Evolutionary conservation across 352 stramenopile species (phyloP).

Genomic region (Globisporangium viniferum): DNA sequence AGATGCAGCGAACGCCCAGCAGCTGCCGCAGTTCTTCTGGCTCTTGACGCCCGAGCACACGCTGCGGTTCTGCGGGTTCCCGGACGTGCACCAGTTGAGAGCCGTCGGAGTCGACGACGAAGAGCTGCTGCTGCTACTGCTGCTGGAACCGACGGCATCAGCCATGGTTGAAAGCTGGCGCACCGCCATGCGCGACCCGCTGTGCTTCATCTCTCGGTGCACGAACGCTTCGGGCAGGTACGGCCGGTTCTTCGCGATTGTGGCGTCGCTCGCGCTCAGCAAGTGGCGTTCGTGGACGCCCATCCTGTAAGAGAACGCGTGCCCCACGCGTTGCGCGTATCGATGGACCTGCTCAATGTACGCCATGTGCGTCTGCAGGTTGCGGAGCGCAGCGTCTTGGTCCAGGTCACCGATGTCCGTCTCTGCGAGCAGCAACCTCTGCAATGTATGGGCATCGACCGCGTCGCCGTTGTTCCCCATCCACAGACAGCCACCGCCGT

Average conservation of each 20-base stretch:
- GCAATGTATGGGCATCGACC: conserved; percentile 34
- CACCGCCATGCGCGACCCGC: conserved; percentile 21
- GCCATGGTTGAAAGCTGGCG: conserved; percentile 18
- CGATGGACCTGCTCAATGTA: conserved; percentile 71
- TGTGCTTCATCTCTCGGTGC: conserved; percentile 38
- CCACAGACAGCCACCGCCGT: conserved; percentile 45
- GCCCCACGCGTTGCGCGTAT: conserved; percentile 48
- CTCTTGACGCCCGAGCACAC: conserved; percentile 75
- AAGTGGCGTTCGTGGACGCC: conserved; percentile 65
- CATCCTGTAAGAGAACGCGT: conserved; percentile 63
- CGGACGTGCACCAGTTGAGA: conserved; percentile 65
- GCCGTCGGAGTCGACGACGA: conserved; percentile 20
- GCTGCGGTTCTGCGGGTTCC: conserved; percentile 56
- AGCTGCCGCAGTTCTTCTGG: conserved; percentile 72
- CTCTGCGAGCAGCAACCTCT: conserved; percentile 45
- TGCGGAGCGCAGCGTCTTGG: conserved; percentile 29
- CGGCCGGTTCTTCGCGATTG: conserved; percentile 13
- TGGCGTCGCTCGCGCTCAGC: conserved; percentile 19
- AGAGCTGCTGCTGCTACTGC: conserved; percentile 14
- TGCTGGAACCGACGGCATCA: conserved; percentile 1
- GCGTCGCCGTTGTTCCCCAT: conserved; percentile 34
- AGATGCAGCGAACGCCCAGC: conserved; percentile 69
- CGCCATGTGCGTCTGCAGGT: conserved; percentile 61
- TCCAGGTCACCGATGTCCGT: conserved; percentile 14
- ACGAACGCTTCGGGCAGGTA: conserved; percentile 51